A percentile compares a stretch with the other conserved stretches of the same genome.
phyloP scores from a whole-genome alignment of 192 early-diverging fungal species.

The Allomyces javanicus region DNA sequence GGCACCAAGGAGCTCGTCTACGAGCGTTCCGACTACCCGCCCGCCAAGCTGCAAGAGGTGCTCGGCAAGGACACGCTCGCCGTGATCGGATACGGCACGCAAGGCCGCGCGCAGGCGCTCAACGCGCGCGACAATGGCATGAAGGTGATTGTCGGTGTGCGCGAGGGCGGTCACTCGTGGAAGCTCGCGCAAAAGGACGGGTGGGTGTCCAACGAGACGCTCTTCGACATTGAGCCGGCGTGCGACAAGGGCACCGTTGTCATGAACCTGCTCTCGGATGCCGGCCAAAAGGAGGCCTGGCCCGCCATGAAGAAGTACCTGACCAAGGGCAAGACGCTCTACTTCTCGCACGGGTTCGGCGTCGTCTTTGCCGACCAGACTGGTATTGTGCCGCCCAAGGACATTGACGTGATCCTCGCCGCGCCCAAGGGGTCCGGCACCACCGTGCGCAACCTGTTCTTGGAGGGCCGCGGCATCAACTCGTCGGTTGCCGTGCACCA shows the following conservation, averaged over 20 bases:
- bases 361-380: slow-evolving; percentile 86
- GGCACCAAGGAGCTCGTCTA: slow-evolving; percentile 79
- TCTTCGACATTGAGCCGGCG: slow-evolving; percentile 85
- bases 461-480: slow-evolving; percentile 93
- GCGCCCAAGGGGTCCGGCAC: slow-evolving; percentile 93
- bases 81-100: slow-evolving; percentile 85
- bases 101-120: slow-evolving; percentile 80
- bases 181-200: slow-evolving; percentile 80
- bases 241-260: slow-evolving; percentile 74
- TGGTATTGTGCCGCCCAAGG: slow-evolving; percentile 67
- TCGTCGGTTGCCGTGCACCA: slow-evolving; percentile 87
- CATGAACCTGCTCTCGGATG: slow-evolving; percentile 90
- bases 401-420: slow-evolving; percentile 87
- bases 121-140: slow-evolving; percentile 91
- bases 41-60: slow-evolving; percentile 69
- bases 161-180: slow-evolving; percentile 75
- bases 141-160: slow-evolving; percentile 85
- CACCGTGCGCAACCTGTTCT: slow-evolving; percentile 88
- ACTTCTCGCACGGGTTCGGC: slow-evolving; percentile 94
- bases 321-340: slow-evolving; percentile 92
- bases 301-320: slow-evolving; percentile 61
- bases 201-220: slow-evolving; percentile 86
- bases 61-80: slow-evolving; percentile 87
- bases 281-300: slow-evolving; percentile 85
- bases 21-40: slow-evolving; percentile 84